A percentile compares a stretch with the other conserved stretches of the same genome.
These are phyloP conservation scores for Trichoderma atrobrunneum DNA, from an alignment of 2,329 filamentous ascomycete genomes.

Conservation along the genomic window DNA sequence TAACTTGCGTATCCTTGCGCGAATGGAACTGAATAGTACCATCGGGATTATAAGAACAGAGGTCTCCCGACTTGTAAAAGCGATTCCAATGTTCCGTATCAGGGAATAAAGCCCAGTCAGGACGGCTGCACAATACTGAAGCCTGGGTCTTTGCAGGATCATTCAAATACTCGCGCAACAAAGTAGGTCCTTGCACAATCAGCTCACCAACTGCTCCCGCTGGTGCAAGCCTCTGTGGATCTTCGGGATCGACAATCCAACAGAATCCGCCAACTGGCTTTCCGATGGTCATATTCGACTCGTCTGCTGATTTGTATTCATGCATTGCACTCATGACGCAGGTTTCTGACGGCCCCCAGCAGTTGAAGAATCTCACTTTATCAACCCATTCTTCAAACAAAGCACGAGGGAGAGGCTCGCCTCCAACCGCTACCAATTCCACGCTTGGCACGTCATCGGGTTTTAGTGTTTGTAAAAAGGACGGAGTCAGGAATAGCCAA, in stretches of 20 bases:
- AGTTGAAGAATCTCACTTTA: neutral
- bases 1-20: conserved; percentile 12
- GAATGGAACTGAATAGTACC: neutral
- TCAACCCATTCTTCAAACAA: conserved; percentile 17
- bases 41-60: neutral
- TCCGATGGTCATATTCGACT: conserved; percentile 15
- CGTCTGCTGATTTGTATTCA: neutral
- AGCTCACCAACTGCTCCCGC: neutral
- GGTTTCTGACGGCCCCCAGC: conserved; percentile 22
- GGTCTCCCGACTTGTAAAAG: neutral
- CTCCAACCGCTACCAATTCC: neutral
- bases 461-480: conserved; percentile 8
- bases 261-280: conserved; percentile 7
- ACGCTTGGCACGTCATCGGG: neutral
- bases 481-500: conserved; percentile 19
- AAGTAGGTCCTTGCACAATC: neutral
- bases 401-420: neutral
- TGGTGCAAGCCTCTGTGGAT: neutral
- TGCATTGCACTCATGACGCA: neutral
- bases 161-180: neutral
- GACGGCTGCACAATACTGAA: neutral
- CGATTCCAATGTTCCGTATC: neutral
- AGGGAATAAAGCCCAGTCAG: neutral
- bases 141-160: neutral
- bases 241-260: conserved; percentile 22